Conservation (phyloP, 306 rosid species). For the Leucaena leucocephala region DNA sequence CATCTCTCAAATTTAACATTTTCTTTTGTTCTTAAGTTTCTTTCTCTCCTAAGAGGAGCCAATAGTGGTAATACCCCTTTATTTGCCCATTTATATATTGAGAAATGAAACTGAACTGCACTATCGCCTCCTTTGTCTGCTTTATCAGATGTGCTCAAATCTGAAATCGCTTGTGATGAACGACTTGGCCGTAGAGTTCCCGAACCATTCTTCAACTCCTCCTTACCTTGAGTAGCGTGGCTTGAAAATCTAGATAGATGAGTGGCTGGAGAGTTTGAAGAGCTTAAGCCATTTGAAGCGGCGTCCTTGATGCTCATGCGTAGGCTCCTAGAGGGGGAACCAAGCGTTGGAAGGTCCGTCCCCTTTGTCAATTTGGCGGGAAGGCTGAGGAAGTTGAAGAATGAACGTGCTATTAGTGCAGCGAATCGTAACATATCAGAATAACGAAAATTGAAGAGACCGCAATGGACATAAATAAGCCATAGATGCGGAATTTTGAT, state of each 20-base stretch:
- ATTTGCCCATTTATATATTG: constrained; percentile 95
- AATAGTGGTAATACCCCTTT: constrained; percentile 65
- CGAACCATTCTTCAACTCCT: constrained; percentile 43
- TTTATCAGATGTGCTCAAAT: constrained; percentile 41
- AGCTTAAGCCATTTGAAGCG: constrained; percentile 45
- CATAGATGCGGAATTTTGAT: background rate
- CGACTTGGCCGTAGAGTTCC: constrained; percentile 43
- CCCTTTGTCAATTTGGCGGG: constrained; percentile 61
- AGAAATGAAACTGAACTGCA: constrained; percentile 75
- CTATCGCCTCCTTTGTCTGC: constrained; percentile 39
- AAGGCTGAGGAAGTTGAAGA: constrained; percentile 53
- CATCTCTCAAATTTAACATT: constrained; percentile 45
- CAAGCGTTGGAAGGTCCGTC: constrained; percentile 60
- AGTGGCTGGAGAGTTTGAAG: constrained; percentile 46
- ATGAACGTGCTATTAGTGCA: constrained; percentile 16
- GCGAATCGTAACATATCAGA: background rate
- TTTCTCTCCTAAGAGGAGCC: constrained; percentile 64
- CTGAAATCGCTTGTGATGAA: constrained; percentile 46
- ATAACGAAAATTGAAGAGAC: background rate
- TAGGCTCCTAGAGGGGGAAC: constrained; percentile 47
- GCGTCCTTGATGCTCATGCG: constrained; percentile 36
- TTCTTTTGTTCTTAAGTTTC: constrained; percentile 52
- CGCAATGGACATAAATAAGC: background rate
- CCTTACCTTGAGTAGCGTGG: constrained; percentile 44
- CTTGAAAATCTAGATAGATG: constrained; percentile 61